A percentile compares a stretch with the other conserved stretches of the same genome.
phyloP scores from a whole-genome alignment of 768 basidiomycete species.

The Collybia mongolica region DNA sequence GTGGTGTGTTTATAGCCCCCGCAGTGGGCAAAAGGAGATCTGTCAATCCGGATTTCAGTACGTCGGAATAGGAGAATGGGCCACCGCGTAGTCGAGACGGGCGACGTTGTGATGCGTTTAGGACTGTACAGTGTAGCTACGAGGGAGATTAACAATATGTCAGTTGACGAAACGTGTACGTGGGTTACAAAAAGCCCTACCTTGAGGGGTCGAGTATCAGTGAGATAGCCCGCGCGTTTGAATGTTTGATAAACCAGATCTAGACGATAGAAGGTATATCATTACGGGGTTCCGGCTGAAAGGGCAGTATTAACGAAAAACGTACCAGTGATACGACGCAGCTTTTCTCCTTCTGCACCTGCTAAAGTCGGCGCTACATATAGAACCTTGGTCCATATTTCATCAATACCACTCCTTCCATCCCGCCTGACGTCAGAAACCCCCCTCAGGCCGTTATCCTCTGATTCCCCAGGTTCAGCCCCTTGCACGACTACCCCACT shows the following conservation, averaged over 20 bases:
- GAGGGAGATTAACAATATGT: slow-evolving; percentile 41
- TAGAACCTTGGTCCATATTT: slow-evolving; percentile 48
- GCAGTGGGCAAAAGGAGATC: background rate
- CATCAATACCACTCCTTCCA: slow-evolving; percentile 15
- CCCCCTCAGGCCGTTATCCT: no score
- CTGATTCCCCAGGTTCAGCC: no score
- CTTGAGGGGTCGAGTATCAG: slow-evolving; percentile 49
- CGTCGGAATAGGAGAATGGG: slow-evolving; percentile 18
- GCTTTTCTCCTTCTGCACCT: slow-evolving; percentile 19
- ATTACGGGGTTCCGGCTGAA: background rate
- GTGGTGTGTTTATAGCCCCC: background rate
- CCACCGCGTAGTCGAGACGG: slow-evolving; percentile 8
- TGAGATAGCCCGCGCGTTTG: slow-evolving; percentile 38
- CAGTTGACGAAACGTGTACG: slow-evolving; percentile 40
- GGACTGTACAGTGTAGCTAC: slow-evolving; percentile 20
- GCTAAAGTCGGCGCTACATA: slow-evolving; percentile 49
- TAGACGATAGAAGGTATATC: slow-evolving; percentile 10
- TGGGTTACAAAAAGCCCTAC: slow-evolving; percentile 23
- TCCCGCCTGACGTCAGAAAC: no score
- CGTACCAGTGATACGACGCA: slow-evolving; percentile 31
- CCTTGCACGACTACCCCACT: background rate
- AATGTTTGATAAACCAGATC: slow-evolving; percentile 43
- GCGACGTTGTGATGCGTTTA: slow-evolving; percentile 16
- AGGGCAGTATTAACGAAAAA: background rate
- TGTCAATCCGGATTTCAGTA: slow-evolving; percentile 5